A percentile compares a stretch with the other conserved stretches of the same genome.
phyloP scores from a whole-genome alignment of 441 rosid species.

The Bruguiera hainesii region DNA sequence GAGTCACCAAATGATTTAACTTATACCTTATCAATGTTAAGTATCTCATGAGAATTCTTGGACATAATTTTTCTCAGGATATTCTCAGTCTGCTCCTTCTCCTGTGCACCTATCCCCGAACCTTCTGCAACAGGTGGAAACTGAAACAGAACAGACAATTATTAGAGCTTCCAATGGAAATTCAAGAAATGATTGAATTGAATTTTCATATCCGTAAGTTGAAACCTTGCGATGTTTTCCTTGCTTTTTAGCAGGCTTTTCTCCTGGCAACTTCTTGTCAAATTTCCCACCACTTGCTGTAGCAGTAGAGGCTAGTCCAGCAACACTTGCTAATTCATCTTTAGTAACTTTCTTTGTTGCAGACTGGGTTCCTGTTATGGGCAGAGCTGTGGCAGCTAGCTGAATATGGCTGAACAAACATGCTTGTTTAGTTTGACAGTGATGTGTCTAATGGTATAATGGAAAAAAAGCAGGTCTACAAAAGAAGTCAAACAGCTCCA shows the following conservation, averaged over 20 bases:
- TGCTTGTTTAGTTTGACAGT: constrained; percentile 7
- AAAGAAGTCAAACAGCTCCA: too few relatives aligned
- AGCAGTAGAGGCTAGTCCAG: constrained; percentile 85
- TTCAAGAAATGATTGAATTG: constrained; percentile 5
- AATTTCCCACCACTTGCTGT: constrained; percentile 97
- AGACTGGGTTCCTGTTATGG: constrained; percentile 74
- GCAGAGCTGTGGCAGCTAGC: constrained; percentile 82
- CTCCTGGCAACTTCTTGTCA: constrained; percentile 79
- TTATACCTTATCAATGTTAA: constrained; percentile 74
- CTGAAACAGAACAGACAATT: constrained; percentile 30
- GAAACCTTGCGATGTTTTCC: constrained; percentile 85
- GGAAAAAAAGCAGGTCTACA: too few relatives aligned
- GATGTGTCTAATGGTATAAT: too few relatives aligned
- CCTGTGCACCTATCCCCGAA: constrained; percentile 49
- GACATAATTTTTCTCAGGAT: constrained; percentile 73
- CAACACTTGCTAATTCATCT: constrained; percentile 74
- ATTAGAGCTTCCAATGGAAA: not conserved
- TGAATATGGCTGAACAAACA: constrained; percentile 72
- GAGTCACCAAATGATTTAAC: not conserved
- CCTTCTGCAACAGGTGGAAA: constrained; percentile 78
- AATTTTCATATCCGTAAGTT: not conserved
- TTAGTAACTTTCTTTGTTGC: constrained; percentile 66
- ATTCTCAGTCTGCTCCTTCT: constrained; percentile 77
- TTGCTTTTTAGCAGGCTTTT: constrained; percentile 70
- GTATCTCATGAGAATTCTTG: constrained; percentile 81